Evolutionary conservation across 371 early-diverging fungal genomes (phyloP).

Genomic region (Mortierella polycephala): DNA sequence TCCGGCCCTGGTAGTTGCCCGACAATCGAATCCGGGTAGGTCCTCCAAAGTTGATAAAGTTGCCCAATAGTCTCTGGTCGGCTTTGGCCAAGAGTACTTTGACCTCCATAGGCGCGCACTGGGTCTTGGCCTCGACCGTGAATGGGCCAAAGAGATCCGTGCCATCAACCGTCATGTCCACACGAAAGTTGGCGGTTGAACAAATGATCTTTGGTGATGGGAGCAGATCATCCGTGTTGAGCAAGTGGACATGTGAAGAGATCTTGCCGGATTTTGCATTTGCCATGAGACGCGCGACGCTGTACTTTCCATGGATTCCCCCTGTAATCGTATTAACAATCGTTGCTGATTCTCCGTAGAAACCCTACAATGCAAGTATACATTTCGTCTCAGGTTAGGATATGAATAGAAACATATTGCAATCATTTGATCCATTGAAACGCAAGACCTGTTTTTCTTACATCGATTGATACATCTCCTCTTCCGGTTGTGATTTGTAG

Average conservation of each 20-base stretch:
- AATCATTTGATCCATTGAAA: no score
- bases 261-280: constrained; percentile 40
- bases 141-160: constrained; percentile 39
- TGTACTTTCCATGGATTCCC: constrained; percentile 42
- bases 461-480: constrained; percentile 41
- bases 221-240: constrained; percentile 35
- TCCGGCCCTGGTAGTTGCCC: constrained; percentile 42
- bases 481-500: constrained; percentile 8
- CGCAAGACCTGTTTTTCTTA: constrained; percentile 6
- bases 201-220: constrained; percentile 45
- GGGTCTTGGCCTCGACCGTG: constrained; percentile 53
- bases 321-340: constrained; percentile 26
- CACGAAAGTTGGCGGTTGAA: constrained; percentile 19
- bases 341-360: constrained; percentile 40
- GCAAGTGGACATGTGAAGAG: constrained; percentile 27
- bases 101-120: constrained; percentile 41
- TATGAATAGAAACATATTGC: no score
- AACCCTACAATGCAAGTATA: constrained; percentile 13
- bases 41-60: constrained; percentile 55
- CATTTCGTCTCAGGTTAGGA: background rate
- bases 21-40: constrained; percentile 38
- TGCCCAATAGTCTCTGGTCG: constrained; percentile 34
- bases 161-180: constrained; percentile 34
- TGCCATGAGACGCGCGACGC: constrained; percentile 28
- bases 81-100: constrained; percentile 33